Conservation (phyloP, 1,284 basidiomycete genomes). For the Leccinum huronense region DNA sequence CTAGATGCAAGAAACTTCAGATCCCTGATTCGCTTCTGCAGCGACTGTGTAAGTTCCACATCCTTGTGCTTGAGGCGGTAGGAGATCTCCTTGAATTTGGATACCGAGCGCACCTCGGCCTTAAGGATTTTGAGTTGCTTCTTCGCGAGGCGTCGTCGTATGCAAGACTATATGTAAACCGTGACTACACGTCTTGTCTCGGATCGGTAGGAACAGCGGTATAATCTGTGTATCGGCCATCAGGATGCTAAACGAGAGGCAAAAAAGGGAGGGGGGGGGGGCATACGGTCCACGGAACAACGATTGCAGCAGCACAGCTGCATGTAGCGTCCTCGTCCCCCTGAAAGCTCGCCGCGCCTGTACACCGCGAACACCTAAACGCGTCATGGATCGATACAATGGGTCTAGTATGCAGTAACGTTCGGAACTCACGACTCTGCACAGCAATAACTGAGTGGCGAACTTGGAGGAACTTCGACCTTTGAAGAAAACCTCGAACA, state of each 20-base stretch:
- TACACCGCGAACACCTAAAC: conserved; percentile 74
- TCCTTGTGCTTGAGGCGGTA: conserved; percentile 99
- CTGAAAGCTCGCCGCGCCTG: conserved; percentile 69
- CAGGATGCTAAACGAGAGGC: conserved; percentile 10
- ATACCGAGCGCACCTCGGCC: conserved; percentile 93
- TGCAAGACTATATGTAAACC: conserved; percentile 86
- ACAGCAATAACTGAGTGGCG: conserved; percentile 68
- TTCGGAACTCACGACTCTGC: conserved; percentile 75
- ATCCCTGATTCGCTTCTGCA: conserved; percentile 89
- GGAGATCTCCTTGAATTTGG: conserved; percentile 97
- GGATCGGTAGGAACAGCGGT: conserved; percentile 59
- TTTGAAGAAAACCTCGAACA: conserved; percentile 72
- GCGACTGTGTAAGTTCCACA: conserved; percentile 95
- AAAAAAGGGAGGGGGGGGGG: conserved; percentile 32
- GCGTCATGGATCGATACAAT: conserved; percentile 13
- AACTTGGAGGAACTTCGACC: conserved; percentile 67
- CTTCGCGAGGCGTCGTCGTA: conserved; percentile 86
- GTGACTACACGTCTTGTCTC: conserved; percentile 67
- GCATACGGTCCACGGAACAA: conserved; percentile 86
- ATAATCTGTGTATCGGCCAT: conserved; percentile 47
- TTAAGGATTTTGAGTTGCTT: conserved; percentile 82
- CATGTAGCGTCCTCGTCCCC: conserved; percentile 60
- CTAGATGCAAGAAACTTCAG: conserved; percentile 94
- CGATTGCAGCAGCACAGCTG: conserved; percentile 78
- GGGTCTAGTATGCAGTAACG: conserved; percentile 3